Evolutionary conservation across 441 rosid species (phyloP).

Genomic region (Codiaeum variegatum): DNA sequence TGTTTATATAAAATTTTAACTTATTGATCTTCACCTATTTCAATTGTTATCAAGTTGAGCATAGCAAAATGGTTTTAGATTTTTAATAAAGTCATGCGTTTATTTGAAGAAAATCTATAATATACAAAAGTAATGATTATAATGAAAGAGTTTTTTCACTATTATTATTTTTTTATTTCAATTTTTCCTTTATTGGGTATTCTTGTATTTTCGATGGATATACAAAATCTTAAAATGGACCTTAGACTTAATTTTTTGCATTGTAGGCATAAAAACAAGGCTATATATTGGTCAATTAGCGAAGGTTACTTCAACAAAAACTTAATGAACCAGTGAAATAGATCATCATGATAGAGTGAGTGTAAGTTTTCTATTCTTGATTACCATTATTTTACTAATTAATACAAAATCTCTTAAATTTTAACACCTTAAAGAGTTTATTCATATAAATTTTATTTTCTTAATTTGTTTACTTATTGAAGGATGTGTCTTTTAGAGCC

Average conservation of each 20-base stretch:
- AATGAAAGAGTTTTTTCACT: too few relatives aligned
- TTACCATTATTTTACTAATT: constrained; percentile 5
- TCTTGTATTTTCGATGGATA: not conserved
- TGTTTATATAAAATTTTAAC: too few relatives aligned
- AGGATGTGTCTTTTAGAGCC: not conserved
- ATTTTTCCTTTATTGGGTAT: not conserved
- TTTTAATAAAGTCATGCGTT: too few relatives aligned
- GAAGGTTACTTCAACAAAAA: constrained; percentile 90
- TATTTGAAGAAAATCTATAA: too few relatives aligned
- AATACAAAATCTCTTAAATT: not conserved
- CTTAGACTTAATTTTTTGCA: constrained; percentile 15
- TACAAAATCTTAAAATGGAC: not conserved
- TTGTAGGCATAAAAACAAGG: constrained; percentile 76
- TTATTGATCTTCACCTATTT: too few relatives aligned
- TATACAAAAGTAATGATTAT: too few relatives aligned
- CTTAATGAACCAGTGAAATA: constrained; percentile 81
- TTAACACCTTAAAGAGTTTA: not conserved
- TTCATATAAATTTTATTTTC: not conserved
- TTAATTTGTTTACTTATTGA: not conserved
- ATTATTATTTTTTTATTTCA: too few relatives aligned
- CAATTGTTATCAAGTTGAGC: too few relatives aligned
- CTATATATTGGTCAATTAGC: constrained; percentile 79
- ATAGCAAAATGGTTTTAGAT: too few relatives aligned
- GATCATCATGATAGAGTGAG: constrained; percentile 74
- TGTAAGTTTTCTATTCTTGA: constrained; percentile 42